A percentile compares a stretch with the other conserved stretches of the same genome.
phyloP scores from a whole-genome alignment of 805 yeast species.

The Pichia sporocuriosa region DNA sequence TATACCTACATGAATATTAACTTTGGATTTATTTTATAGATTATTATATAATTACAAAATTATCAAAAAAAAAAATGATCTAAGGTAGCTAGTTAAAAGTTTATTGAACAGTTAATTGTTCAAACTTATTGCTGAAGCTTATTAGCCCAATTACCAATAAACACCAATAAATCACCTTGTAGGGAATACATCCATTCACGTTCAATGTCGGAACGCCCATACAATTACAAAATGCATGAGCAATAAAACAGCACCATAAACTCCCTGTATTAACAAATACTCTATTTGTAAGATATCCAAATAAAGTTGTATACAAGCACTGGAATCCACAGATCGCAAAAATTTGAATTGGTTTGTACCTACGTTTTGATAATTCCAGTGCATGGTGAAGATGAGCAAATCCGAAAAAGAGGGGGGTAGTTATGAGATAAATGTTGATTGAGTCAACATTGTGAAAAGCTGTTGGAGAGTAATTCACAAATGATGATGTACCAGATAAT shows the following conservation, averaged over 20 bases:
- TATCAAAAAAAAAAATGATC: too few species aligned
- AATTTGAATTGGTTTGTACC: too few species aligned
- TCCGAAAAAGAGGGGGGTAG: slow-evolving; percentile 64
- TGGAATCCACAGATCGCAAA: slow-evolving; percentile 42
- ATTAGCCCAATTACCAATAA: slow-evolving; percentile 39
- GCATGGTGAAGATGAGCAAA: slow-evolving; percentile 78
- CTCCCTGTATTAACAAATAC: slow-evolving; percentile 46
- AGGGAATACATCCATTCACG: slow-evolving; percentile 9
- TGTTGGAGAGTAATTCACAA: slow-evolving; percentile 4
- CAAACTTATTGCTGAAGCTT: slow-evolving; percentile 31
- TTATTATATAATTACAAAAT: too few species aligned
- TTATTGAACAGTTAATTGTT: background rate
- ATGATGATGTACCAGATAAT: slow-evolving; percentile 8
- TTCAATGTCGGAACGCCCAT: slow-evolving; percentile 54
- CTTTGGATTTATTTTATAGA: too few species aligned
- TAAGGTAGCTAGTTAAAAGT: too few species aligned
- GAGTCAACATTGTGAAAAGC: slow-evolving; percentile 1
- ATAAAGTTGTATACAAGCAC: slow-evolving; percentile 55
- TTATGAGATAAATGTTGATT: slow-evolving; percentile 9
- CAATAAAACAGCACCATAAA: slow-evolving; percentile 49
- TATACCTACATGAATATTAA: too few species aligned
- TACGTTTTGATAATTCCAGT: too few species aligned
- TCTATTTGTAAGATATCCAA: slow-evolving; percentile 61
- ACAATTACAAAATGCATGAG: slow-evolving; percentile 63
- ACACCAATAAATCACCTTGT: slow-evolving; percentile 32